These are phyloP conservation scores for Alternaria sp. DNA, from an alignment of 2,329 filamentous ascomycete genomes.

Conservation along the genomic window DNA sequence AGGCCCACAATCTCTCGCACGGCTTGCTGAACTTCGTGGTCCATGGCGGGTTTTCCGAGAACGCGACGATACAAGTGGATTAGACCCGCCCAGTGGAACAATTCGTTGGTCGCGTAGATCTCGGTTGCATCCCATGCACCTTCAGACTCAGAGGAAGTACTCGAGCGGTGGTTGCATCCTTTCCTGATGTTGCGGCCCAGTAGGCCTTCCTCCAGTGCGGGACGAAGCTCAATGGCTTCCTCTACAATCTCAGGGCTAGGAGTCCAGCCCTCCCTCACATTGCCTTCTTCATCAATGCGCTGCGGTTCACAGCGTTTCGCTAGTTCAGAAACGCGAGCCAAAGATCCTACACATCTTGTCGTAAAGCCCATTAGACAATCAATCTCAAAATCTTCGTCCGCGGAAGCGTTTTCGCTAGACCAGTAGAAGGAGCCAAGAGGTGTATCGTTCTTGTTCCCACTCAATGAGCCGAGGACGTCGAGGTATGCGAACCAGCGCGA, in stretches of 20 bases:
- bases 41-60: constrained; percentile 64
- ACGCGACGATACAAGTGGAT: constrained; percentile 78
- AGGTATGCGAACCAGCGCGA: constrained; percentile 85
- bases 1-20: constrained; percentile 69
- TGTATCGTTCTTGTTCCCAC: constrained; percentile 58
- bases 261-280: constrained; percentile 62
- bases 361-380: constrained; percentile 85
- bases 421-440: constrained; percentile 53
- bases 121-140: constrained; percentile 65
- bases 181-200: constrained; percentile 44
- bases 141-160: constrained; percentile 42
- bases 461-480: constrained; percentile 77
- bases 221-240: constrained; percentile 65
- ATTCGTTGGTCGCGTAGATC: constrained; percentile 74
- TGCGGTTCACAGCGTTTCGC: constrained; percentile 71
- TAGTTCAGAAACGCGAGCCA: constrained; percentile 75
- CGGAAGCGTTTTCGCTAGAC: constrained; percentile 53
- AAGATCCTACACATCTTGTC: constrained; percentile 70
- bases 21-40: constrained; percentile 67
- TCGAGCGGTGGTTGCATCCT: constrained; percentile 52
- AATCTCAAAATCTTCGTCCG: constrained; percentile 70
- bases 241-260: constrained; percentile 62
- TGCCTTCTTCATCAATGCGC: constrained; percentile 63
- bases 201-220: constrained; percentile 65
- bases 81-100: constrained; percentile 79